Conservation (phyloP, 495 filamentous ascomycete species). For the Aspergillus kassunensis region DNA sequence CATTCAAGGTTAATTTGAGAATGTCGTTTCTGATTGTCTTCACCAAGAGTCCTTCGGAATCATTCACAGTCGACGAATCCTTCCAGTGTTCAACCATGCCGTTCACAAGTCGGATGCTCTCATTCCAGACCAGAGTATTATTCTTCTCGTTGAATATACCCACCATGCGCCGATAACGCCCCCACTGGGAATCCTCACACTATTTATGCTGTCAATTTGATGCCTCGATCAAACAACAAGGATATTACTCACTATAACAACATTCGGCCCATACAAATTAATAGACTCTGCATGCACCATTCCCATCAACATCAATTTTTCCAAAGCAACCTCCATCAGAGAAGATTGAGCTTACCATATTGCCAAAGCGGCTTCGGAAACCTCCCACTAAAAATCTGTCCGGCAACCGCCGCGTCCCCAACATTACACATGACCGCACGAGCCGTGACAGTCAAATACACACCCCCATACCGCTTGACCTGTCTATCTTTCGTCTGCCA, state of each 20-base stretch:
- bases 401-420: slow-evolving; percentile 34
- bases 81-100: slow-evolving; percentile 37
- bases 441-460: slow-evolving; percentile 43
- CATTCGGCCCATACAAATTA: slow-evolving; percentile 44
- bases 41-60: neutral
- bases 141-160: slow-evolving; percentile 47
- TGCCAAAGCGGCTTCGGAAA: slow-evolving; percentile 40
- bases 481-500: slow-evolving; percentile 35
- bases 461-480: slow-evolving; percentile 37
- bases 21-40: slow-evolving; percentile 29
- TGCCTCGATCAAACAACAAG: neutral
- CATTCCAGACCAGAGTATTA: slow-evolving; percentile 43
- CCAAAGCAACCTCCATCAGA: neutral
- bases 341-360: slow-evolving; percentile 19
- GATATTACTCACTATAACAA: slow-evolving; percentile 31
- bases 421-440: slow-evolving; percentile 37
- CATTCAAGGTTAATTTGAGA: slow-evolving; percentile 41
- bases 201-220: slow-evolving; percentile 4
- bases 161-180: slow-evolving; percentile 41
- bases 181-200: slow-evolving; percentile 41
- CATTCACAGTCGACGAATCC: slow-evolving; percentile 4
- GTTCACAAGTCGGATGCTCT: slow-evolving; percentile 24
- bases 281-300: slow-evolving; percentile 26
- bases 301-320: neutral
- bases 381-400: slow-evolving; percentile 33